Evolutionary conservation across 805 yeast genomes (phyloP).

Genomic region (Kluyveromyces wickerhamii): DNA sequence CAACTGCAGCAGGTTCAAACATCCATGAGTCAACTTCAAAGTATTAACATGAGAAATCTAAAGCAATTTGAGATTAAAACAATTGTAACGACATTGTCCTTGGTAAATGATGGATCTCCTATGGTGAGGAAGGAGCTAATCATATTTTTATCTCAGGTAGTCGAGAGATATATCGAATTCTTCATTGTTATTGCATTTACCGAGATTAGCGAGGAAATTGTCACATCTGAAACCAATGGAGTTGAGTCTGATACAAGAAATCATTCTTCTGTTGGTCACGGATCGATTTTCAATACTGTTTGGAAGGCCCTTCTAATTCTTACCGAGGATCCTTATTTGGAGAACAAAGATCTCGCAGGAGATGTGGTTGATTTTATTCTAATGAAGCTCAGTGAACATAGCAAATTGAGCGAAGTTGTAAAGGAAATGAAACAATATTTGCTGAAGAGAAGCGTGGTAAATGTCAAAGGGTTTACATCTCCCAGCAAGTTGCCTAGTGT

Average conservation of each 20-base stretch:
- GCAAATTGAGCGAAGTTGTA: slow-evolving; percentile 59
- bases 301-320: slow-evolving; percentile 81
- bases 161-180: slow-evolving; percentile 58
- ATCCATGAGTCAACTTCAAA: slow-evolving; percentile 23
- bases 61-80: slow-evolving; percentile 62
- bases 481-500: slow-evolving; percentile 8
- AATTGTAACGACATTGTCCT: slow-evolving; percentile 56
- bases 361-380: slow-evolving; percentile 68
- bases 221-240: slow-evolving; percentile 40
- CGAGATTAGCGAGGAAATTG: slow-evolving; percentile 73
- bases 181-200: slow-evolving; percentile 83
- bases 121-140: slow-evolving; percentile 81
- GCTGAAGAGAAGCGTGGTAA: slow-evolving; percentile 37
- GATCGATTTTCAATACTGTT: slow-evolving; percentile 73
- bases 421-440: slow-evolving; percentile 57
- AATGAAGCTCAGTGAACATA: slow-evolving; percentile 40
- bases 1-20: slow-evolving; percentile 25
- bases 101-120: slow-evolving; percentile 83
- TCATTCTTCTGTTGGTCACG: slow-evolving; percentile 67
- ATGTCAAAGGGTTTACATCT: slow-evolving; percentile 8
- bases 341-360: slow-evolving; percentile 66
- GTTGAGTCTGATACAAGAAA: slow-evolving; percentile 29
- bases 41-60: slow-evolving; percentile 35
- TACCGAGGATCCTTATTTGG: slow-evolving; percentile 82
- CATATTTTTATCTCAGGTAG: slow-evolving; percentile 67